phyloP scores from a whole-genome alignment of 1,284 basidiomycete genomes.

The Testicularia cyperi region DNA sequence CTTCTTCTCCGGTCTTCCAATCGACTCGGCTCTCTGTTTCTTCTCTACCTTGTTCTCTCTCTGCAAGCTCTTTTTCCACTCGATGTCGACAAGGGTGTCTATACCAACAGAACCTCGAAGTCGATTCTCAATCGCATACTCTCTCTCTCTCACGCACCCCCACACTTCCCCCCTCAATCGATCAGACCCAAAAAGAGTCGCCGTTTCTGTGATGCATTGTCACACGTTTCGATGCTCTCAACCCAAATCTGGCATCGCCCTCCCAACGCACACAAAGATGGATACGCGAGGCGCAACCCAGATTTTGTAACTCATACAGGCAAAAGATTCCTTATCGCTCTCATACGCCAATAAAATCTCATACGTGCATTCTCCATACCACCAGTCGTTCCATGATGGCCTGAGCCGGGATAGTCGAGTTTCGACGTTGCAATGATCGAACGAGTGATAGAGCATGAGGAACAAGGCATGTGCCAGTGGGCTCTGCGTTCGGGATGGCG shows the following conservation, averaged over 20 bases:
- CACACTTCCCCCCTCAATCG: slow-evolving; percentile 6
- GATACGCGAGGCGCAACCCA: no score
- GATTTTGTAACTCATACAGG: slow-evolving; percentile 36
- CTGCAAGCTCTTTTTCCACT: no score
- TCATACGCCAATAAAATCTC: neutral
- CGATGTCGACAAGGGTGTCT: neutral
- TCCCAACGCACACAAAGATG: neutral
- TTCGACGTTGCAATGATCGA: no score
- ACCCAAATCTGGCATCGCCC: neutral
- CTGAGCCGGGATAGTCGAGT: no score
- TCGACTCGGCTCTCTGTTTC: neutral
- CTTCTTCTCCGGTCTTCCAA: no score
- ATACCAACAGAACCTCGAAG: neutral
- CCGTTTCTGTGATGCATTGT: neutral
- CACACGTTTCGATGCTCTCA: neutral
- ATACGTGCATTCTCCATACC: neutral
- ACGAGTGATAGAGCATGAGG: no score
- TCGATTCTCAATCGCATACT: slow-evolving; percentile 1
- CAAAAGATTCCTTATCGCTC: no score
- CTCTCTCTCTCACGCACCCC: neutral
- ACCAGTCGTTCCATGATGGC: no score
- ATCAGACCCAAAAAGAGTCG: slow-evolving; percentile 42
- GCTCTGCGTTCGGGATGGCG: neutral
- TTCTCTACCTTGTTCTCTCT: neutral
- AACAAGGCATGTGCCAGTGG: neutral